Evolutionary conservation across 108 stramenopile genomes (phyloP).

Genomic region (Skeletonema costatum): DNA sequence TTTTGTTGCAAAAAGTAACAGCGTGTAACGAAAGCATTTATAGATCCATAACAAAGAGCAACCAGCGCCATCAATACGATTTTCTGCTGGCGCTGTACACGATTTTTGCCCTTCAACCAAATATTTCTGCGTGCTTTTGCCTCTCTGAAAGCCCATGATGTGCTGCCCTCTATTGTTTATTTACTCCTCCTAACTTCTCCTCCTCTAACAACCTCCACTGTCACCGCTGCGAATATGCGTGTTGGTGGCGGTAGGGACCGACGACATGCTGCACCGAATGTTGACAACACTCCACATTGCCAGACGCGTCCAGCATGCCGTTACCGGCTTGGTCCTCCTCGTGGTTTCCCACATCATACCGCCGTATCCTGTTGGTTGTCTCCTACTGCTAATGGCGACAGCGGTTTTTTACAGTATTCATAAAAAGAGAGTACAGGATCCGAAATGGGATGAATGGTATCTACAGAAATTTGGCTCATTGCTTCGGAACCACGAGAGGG

Average conservation of each 20-base stretch:
- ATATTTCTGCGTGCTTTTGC: too few relatives aligned
- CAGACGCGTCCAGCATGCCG: slow-evolving; percentile 39
- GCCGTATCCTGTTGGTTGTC: slow-evolving; percentile 36
- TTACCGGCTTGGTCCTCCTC: slow-evolving; percentile 37
- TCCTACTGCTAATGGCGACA: slow-evolving; percentile 20
- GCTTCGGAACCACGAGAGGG: slow-evolving; percentile 34
- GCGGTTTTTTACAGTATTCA: slow-evolving; percentile 26
- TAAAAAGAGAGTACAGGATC: slow-evolving; percentile 13
- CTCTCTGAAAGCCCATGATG: too few relatives aligned
- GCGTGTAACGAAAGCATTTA: not conserved
- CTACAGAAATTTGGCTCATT: slow-evolving; percentile 33
- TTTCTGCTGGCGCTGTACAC: too few relatives aligned
- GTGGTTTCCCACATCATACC: slow-evolving; percentile 35
- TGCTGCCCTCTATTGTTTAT: too few relatives aligned
- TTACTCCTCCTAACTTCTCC: too few relatives aligned
- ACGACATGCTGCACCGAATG: not conserved
- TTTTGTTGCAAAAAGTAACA: too few relatives aligned
- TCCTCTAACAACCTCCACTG: too few relatives aligned
- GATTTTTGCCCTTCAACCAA: too few relatives aligned
- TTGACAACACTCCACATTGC: slow-evolving; percentile 20
- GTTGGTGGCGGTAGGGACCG: not conserved
- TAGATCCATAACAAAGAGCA: too few relatives aligned
- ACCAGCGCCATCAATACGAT: too few relatives aligned
- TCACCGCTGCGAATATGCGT: not conserved
- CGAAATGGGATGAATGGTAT: slow-evolving; percentile 37